Base-by-base conservation (phyloP, 2,329 filamentous ascomycete species). In the Fusarium zealandicum region DNA sequence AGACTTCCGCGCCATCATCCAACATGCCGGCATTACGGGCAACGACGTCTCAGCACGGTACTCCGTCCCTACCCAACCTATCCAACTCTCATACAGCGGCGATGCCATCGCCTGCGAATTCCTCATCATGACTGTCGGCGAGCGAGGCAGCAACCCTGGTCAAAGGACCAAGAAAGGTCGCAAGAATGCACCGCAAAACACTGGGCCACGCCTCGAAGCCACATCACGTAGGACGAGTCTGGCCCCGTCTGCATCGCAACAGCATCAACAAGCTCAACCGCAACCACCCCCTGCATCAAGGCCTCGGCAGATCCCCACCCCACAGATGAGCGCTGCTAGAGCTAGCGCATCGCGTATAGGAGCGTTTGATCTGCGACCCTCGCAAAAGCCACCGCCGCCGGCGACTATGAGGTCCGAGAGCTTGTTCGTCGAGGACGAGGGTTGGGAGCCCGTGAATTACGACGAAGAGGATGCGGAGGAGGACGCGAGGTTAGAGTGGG, bases 101-200 rank as follows among this genome's bases (percentile, higher is more conserved):
- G 86, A 88, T 52, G 89, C 87, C 28, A 79, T 93, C 27, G 75
- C 83, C 31, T 90, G 87, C 71, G 88, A 93, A 61, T 93, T 92
- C 64, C 88, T 92, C 36, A 81, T 93, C 55, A 93, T 92, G 89
- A 93, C 90, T 1, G 85, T 89, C 8, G 90, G 90, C 12, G 89
- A 92, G 61, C 78, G 80, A 52, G 78, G 79, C 44, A 79, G 74
- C 22, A 80, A 78, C 38, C 72, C 77, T 5, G 71, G 70, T 10
- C 79, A 80, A 54, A 82, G 78, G 67, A 76, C 76, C 37, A 82
- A 78, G 59, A 82, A 77, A 55, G 69, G 73, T 0, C 71, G 73
- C 38, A 82, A 79, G 61, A 70, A 72, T 25, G 68, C 72, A 17
- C 65, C 70, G 12, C 70, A 67, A 43, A 63, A 46, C 14, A 62